Conservation (phyloP, 2,329 filamentous ascomycete species). For the Coleophoma cylindrospora region DNA sequence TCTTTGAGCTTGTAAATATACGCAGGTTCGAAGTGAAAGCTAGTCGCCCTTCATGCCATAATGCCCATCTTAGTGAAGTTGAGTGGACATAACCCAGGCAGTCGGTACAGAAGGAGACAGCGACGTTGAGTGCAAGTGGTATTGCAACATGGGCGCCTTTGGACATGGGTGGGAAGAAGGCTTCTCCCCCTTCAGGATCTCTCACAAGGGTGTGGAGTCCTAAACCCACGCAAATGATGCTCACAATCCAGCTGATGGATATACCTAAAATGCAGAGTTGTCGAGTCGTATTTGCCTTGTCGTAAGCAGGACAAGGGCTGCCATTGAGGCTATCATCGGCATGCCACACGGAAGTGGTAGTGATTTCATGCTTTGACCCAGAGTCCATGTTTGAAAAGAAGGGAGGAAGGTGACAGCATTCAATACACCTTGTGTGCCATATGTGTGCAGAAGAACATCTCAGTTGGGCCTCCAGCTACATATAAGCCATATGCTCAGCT, state of each 20-base stretch:
- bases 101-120: constrained; percentile 20
- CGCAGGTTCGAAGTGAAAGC: constrained; percentile 23
- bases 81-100: constrained; percentile 23
- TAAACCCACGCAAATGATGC: not conserved
- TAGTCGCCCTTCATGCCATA: constrained; percentile 15
- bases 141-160: not conserved
- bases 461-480: too few relatives aligned
- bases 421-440: too few relatives aligned
- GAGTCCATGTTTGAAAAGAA: too few relatives aligned
- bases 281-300: not conserved
- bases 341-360: too few relatives aligned
- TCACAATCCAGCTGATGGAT: not conserved
- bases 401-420: too few relatives aligned
- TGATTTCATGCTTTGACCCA: too few relatives aligned
- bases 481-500: too few relatives aligned
- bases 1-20: constrained; percentile 11
- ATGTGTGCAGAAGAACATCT: too few relatives aligned
- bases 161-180: not conserved
- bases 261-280: not conserved
- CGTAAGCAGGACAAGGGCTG: too few relatives aligned
- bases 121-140: not conserved
- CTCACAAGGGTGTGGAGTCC: not conserved
- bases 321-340: too few relatives aligned
- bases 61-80: constrained; percentile 20
- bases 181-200: not conserved